Percentiles rank a stretch among this genome's conserved stretches.
Conservation (phyloP, 768 basidiomycete genomes). For the Lentinula detonsa region DNA sequence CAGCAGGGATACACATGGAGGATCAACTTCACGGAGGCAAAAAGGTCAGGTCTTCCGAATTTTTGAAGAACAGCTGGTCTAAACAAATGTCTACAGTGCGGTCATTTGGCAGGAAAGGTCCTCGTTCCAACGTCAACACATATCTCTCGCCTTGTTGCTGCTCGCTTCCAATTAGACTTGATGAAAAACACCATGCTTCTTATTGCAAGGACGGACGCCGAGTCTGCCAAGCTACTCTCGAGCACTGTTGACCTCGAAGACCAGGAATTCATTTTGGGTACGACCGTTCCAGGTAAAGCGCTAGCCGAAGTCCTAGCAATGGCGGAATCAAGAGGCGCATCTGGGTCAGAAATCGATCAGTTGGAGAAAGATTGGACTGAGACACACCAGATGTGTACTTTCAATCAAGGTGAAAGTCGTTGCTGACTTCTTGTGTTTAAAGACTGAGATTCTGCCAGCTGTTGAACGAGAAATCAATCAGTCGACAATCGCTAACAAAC, state of each 20-base stretch:
- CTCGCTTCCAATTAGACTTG: slow-evolving; percentile 88
- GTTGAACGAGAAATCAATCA: slow-evolving; percentile 51
- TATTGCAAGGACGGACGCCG: slow-evolving; percentile 90
- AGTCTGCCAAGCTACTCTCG: slow-evolving; percentile 79
- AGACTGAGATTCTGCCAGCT: slow-evolving; percentile 28
- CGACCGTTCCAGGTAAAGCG: slow-evolving; percentile 39
- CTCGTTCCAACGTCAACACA: slow-evolving; percentile 89
- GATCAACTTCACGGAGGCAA: slow-evolving; percentile 94
- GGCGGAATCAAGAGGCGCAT: slow-evolving; percentile 58
- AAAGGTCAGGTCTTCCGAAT: slow-evolving; percentile 42
- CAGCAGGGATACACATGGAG: slow-evolving; percentile 86
- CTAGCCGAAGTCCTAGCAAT: slow-evolving; percentile 67
- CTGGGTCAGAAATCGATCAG: slow-evolving; percentile 62
- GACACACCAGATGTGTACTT: slow-evolving; percentile 67
- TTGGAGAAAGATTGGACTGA: slow-evolving; percentile 76
- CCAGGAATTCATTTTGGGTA: slow-evolving; percentile 73
- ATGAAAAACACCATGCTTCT: slow-evolving; percentile 83
- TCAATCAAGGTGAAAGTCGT: slow-evolving; percentile 62
- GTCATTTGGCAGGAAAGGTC: slow-evolving; percentile 88
- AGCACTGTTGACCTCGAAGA: slow-evolving; percentile 79
- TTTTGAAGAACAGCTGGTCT: background rate
- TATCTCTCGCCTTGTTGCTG: slow-evolving; percentile 74
- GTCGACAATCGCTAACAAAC: slow-evolving; percentile 47
- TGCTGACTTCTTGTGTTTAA: background rate
- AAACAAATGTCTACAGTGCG: slow-evolving; percentile 44